Conservation (phyloP, 2,329 filamentous ascomycete species). For the Fusarium tuaranense region DNA sequence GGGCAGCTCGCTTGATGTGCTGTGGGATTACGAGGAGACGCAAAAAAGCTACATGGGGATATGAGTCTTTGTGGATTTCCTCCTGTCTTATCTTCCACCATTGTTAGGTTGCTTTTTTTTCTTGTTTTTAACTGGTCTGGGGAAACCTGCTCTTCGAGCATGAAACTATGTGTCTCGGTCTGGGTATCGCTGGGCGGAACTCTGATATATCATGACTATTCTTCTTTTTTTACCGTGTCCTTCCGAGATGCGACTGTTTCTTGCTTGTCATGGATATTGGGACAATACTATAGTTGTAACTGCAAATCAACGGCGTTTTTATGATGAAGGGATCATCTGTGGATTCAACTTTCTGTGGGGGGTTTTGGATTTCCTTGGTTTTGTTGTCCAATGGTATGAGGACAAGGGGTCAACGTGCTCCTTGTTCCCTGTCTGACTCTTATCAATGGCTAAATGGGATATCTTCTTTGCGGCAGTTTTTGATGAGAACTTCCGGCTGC, state of each 20-base stretch:
- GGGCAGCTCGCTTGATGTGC: not conserved
- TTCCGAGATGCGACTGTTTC: constrained; percentile 19
- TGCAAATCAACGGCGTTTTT: constrained; percentile 36
- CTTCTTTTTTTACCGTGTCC: constrained; percentile 11
- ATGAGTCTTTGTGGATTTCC: constrained; percentile 11
- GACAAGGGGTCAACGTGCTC: constrained; percentile 3
- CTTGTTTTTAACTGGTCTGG: constrained; percentile 5
- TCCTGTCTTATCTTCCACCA: not conserved
- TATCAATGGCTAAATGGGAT: not conserved
- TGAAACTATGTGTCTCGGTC: not conserved
- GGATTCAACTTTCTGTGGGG: not conserved
- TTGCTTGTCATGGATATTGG: constrained; percentile 17
- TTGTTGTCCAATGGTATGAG: constrained; percentile 8
- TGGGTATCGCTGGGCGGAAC: constrained; percentile 31
- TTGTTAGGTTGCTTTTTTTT: constrained; percentile 1
- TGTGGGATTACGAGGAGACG: not conserved
- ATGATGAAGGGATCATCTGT: constrained; percentile 21
- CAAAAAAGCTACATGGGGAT: constrained; percentile 16
- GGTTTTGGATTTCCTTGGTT: not conserved
- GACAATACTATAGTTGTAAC: constrained; percentile 11
- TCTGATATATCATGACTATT: constrained; percentile 38
- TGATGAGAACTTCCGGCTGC: not conserved
- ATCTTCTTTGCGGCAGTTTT: not conserved
- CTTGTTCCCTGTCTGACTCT: not conserved
- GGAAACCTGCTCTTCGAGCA: constrained; percentile 10